A percentile compares a stretch with the other conserved stretches of the same genome.
Evolutionary conservation across 2,329 filamentous ascomycete genomes (phyloP).

Genomic region (Pseudogymnoascus sp.): DNA sequence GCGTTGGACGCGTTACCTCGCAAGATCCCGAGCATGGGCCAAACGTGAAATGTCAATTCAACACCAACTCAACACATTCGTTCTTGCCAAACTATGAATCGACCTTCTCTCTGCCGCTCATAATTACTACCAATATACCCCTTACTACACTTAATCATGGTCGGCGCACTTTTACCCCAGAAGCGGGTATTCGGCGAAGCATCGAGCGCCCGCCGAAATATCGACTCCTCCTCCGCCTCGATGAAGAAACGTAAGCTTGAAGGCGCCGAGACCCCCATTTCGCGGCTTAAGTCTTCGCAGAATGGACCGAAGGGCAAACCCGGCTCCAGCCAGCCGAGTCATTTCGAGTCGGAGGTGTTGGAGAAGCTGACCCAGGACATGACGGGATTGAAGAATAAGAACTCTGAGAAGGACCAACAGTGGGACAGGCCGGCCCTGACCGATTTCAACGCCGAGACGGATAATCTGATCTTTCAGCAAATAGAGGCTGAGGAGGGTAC

Average conservation of each 20-base stretch:
- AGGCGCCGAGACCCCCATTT: slow-evolving; percentile 43
- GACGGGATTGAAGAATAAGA: slow-evolving; percentile 72
- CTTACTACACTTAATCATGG: slow-evolving; percentile 19
- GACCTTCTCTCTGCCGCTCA: not conserved
- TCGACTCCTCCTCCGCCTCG: slow-evolving; percentile 43
- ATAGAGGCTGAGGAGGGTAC: slow-evolving; percentile 92
- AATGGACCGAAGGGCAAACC: slow-evolving; percentile 52
- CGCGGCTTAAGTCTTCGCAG: slow-evolving; percentile 54
- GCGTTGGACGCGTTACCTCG: slow-evolving; percentile 5
- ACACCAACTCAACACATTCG: not conserved
- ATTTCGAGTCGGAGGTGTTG: slow-evolving; percentile 87
- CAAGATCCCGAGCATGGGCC: not conserved
- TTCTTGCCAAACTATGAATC: not conserved
- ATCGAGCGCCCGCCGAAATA: slow-evolving; percentile 55
- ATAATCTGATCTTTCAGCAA: slow-evolving; percentile 82
- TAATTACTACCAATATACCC: not conserved
- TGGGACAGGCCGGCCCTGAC: slow-evolving; percentile 65
- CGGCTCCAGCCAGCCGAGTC: slow-evolving; percentile 68
- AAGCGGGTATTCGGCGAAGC: slow-evolving; percentile 66
- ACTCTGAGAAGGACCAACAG: slow-evolving; percentile 85
- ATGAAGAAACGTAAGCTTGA: slow-evolving; percentile 80
- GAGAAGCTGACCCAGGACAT: slow-evolving; percentile 96
- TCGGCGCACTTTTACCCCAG: slow-evolving; percentile 46
- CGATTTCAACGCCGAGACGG: slow-evolving; percentile 52
- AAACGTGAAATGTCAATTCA: not conserved